phyloP scores from a whole-genome alignment of 129 eudicot species.

The Mikania micrantha region DNA sequence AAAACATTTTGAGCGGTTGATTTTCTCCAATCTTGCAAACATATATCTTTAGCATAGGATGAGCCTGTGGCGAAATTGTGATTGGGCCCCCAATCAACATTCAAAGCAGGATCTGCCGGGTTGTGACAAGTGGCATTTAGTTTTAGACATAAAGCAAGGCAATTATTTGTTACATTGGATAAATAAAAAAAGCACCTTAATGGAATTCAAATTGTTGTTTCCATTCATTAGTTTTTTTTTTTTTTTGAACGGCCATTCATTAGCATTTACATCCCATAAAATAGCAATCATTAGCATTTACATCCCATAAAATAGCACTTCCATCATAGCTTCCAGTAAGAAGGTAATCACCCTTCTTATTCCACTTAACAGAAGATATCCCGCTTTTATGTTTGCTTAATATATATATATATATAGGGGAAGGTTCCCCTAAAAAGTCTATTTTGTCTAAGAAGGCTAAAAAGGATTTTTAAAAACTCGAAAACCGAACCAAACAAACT shows the following conservation, averaged over 20 bases:
- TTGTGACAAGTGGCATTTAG: slow-evolving; percentile 8
- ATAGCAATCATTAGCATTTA: slow-evolving; percentile 29
- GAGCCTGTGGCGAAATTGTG: slow-evolving; percentile 53
- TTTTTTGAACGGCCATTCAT: too few relatives aligned
- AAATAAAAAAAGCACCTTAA: slow-evolving; percentile 36
- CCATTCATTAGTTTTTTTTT: too few relatives aligned
- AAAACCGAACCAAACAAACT: too few relatives aligned
- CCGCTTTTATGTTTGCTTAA: slow-evolving; percentile 42
- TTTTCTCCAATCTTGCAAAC: slow-evolving; percentile 44
- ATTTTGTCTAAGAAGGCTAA: too few relatives aligned
- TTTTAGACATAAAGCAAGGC: neutral
- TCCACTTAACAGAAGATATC: slow-evolving; percentile 48
- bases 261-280: too few relatives aligned
- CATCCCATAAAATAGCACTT: slow-evolving; percentile 51
- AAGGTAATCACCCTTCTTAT: slow-evolving; percentile 46
- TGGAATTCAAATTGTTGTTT: slow-evolving; percentile 50
- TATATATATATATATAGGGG: too few relatives aligned
- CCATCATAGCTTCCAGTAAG: slow-evolving; percentile 54
- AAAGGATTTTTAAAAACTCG: too few relatives aligned
- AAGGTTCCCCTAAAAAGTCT: too few relatives aligned
- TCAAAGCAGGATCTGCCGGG: slow-evolving; percentile 44
- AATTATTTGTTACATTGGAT: neutral
- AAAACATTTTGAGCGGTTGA: slow-evolving; percentile 35
- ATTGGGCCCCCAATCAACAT: slow-evolving; percentile 59
- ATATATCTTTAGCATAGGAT: slow-evolving; percentile 36